Base-by-base conservation (phyloP, 192 early-diverging fungal species). In the Podila minutissima region DNA sequence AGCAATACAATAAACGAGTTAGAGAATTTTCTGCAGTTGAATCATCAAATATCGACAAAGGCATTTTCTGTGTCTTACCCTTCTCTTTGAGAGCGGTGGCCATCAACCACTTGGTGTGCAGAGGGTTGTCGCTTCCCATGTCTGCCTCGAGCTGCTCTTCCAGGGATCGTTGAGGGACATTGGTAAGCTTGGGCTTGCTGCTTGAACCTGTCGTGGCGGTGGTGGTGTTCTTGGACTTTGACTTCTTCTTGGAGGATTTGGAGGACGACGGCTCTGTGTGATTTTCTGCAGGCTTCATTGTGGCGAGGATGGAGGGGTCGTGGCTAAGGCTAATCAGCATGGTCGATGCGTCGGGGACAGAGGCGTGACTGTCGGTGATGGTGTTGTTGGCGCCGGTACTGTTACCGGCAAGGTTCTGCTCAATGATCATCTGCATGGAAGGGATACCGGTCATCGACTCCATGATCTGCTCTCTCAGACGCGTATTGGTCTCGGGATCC, bases 81-180 rank as follows among this genome's bases (percentile, higher is more conserved):
- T 81, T 81, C 26, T 81, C 77, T 32, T 81, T 81, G 15, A 81
- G 41, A 9, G 77, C 77, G 8, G 70, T 81, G 6, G 77, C 77
- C 77, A 81, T 81, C 19, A 81, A 67, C 77, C 77, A 81, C 49
- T 81, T 81, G 4, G 77, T 81, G 49, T 81, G 77, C 26, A 81
- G n/a, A 5, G 77, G 77, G 62, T 81, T 81, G 24, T 55, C 50
- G 37, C 77, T 81, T n/a, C 66, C 63, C n/a, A 68, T 66, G 10
- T 59, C 62, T 20, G 55, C 71, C 9, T 46, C 37, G n/a, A 64
- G 24, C 24, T 51, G 49, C 0, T 71, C 37, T 46, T 71, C 59
- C 20, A 71, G 46, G 20, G 59, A 31, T 3, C 26, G 20, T 9
- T 11, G 31, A 31, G 58, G 38, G 8, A 31, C n/a, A 41, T 17